Evolutionary conservation across 148 eudicot genomes (phyloP), one percentile per base, ranked within the genome.

Genomic region (Rhododendron kiyosumense): DNA sequence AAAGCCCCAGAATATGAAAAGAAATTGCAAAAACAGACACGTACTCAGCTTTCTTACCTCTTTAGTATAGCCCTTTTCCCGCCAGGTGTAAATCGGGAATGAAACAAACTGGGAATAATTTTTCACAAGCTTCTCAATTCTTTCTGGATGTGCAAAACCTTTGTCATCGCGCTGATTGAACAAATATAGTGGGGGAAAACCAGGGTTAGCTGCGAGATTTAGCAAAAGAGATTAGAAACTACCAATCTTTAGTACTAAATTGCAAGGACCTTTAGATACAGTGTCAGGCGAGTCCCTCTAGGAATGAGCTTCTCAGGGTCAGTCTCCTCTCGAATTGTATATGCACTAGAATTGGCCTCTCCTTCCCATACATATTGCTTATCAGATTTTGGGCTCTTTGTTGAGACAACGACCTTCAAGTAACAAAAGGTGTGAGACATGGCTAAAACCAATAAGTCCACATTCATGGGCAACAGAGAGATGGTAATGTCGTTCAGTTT

Each of bases 311-410:
- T 95, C 80, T 92, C 92, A 22, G 95, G 95, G 61, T 97, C 95
- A 36, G 96, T 91, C 95, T 97, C 99, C 89, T 97, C 98, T 83
- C 96, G 91, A 73, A 97, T 91, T 48, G 94, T 94, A 83, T 93
- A 97, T 43, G 99, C 91, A 84, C 98, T 95, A 61, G 98, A 91
- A 88, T 97, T 93, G 82, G 92, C 98, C 91, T 97, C 99, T 85
- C 99, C 98, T 91, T 95, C 98, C 99, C 99, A 97, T 43, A 97
- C 95, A 89, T 93, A 95, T 78, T 97, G 99, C 88, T 93, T 94
- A 89, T 95, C 98, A 80, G 98, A 97, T 88, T 94, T 94, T 24
- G 99, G 95, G 85, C 98, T 95, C 88, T 93, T 97, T 36, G 99
- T 94, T 20, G 98, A 94, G 85, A 95, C 98, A 84, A 92, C 91